Percentiles rank a stretch among this genome's conserved stretches.
These are phyloP conservation scores for Suillus occidentalis DNA, from an alignment of 768 basidiomycete genomes.

Conservation along the genomic window DNA sequence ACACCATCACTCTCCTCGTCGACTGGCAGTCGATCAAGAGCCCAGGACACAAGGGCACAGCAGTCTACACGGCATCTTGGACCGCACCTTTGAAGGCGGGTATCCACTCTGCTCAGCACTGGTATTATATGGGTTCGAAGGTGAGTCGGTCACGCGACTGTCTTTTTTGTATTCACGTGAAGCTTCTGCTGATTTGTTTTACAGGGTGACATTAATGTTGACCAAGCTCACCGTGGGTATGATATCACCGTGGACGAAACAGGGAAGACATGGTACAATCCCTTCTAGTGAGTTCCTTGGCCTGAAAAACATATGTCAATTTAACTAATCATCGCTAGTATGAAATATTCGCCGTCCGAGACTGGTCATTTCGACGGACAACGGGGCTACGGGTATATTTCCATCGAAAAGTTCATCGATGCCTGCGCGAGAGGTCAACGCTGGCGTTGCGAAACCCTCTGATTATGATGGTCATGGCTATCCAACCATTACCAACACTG, in stretches of 20 bases:
- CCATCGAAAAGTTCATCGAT: conserved; percentile 90
- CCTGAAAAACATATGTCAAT: background rate
- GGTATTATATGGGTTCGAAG: conserved; percentile 96
- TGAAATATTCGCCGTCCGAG: conserved; percentile 93
- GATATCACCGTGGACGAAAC: conserved; percentile 83
- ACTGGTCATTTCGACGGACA: conserved; percentile 94
- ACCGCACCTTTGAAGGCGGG: conserved; percentile 88
- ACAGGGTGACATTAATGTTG: conserved; percentile 88
- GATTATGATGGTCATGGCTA: conserved; percentile 80
- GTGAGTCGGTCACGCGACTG: conserved; percentile 33
- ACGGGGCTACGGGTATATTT: conserved; percentile 88
- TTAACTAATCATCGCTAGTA: conserved; percentile 45
- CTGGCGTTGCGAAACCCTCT: conserved; percentile 58
- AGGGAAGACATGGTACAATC: conserved; percentile 86
- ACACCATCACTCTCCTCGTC: conserved; percentile 92
- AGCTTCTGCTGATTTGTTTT: background rate
- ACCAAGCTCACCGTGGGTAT: conserved; percentile 94
- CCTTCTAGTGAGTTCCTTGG: conserved; percentile 71
- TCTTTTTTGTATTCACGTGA: conserved; percentile 3
- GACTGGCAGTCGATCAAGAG: conserved; percentile 88
- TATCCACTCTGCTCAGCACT: conserved; percentile 88
- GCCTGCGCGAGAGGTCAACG: conserved; percentile 78
- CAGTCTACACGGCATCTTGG: conserved; percentile 93
- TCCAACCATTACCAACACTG: conserved; percentile 88
- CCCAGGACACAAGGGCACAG: conserved; percentile 76